phyloP scores from a whole-genome alignment of 768 basidiomycete species.

The Rhodotorula diobovata region DNA sequence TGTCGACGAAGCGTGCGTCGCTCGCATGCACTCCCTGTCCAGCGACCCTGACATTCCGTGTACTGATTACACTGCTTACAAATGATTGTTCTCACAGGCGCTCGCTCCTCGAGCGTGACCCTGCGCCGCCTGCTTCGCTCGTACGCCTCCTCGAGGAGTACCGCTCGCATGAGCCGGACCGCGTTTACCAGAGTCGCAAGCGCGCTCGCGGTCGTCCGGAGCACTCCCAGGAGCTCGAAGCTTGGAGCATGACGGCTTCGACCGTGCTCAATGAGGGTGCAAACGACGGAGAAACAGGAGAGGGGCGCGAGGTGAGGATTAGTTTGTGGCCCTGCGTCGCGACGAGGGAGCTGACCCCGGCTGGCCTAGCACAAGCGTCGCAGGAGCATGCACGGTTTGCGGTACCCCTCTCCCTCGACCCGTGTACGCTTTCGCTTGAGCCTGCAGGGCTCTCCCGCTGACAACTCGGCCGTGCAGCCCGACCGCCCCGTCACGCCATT shows the following conservation, averaged over 20 bases:
- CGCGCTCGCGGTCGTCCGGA: background rate
- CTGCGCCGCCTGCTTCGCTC: background rate
- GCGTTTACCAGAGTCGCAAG: background rate
- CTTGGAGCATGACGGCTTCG: background rate
- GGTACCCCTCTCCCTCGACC: background rate
- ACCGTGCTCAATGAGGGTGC: background rate
- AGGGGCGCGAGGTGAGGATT: background rate
- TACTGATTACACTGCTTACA: too few species aligned
- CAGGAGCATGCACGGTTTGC: background rate
- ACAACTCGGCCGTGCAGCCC: too few species aligned
- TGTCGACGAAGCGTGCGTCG: background rate
- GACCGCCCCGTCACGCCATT: background rate
- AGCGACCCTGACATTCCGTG: too few species aligned
- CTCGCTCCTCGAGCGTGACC: background rate
- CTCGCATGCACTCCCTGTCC: too few species aligned
- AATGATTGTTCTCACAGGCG: too few species aligned
- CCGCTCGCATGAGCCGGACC: constrained; percentile 8
- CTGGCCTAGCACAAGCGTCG: constrained; percentile 3
- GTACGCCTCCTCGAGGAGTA: constrained; percentile 6
- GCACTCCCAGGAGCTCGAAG: background rate
- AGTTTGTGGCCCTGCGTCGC: background rate
- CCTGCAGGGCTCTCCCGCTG: background rate
- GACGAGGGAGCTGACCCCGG: too few species aligned
- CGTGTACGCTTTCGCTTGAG: background rate
- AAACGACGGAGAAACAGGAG: background rate